These are phyloP conservation scores for Leccinum pachyderme DNA, from an alignment of 1,284 basidiomycete species.

Conservation along the genomic window DNA sequence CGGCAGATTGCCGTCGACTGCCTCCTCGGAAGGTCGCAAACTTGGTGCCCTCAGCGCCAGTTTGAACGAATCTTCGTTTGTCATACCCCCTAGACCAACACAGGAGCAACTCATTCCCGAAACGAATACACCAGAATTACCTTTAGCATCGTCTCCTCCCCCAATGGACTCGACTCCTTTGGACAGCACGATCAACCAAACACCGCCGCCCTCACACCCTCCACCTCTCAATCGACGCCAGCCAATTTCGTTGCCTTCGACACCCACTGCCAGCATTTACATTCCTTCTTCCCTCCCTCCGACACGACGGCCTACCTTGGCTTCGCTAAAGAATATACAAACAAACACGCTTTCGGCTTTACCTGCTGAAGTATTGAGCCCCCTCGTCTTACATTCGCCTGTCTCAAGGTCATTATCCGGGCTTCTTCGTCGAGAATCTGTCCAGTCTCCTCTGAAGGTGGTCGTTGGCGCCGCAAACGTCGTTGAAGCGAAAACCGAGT, in stretches of 20 bases:
- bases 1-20: background rate
- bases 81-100: background rate
- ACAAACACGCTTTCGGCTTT: conserved; percentile 30
- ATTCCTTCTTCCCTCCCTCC: conserved; percentile 15
- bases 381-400: conserved; percentile 43
- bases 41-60: background rate
- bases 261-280: conserved; percentile 26
- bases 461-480: conserved; percentile 12
- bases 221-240: conserved; percentile 27
- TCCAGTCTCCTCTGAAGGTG: conserved; percentile 28
- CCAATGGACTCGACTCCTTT: conserved; percentile 9
- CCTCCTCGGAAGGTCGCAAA: background rate
- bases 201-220: conserved; percentile 19
- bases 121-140: background rate
- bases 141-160: conserved; percentile 18
- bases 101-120: conserved; percentile 3
- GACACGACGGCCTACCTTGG: conserved; percentile 22
- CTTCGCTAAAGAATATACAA: conserved; percentile 34
- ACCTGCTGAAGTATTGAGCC: conserved; percentile 46
- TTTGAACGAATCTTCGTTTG: background rate
- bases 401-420: conserved; percentile 18
- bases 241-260: conserved; percentile 33
- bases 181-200: conserved; percentile 13
- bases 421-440: conserved; percentile 25
- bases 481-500: conserved; percentile 8